Base-by-base conservation (phyloP, 108 stramenopile species). In the Cyclotella kingstonii region DNA sequence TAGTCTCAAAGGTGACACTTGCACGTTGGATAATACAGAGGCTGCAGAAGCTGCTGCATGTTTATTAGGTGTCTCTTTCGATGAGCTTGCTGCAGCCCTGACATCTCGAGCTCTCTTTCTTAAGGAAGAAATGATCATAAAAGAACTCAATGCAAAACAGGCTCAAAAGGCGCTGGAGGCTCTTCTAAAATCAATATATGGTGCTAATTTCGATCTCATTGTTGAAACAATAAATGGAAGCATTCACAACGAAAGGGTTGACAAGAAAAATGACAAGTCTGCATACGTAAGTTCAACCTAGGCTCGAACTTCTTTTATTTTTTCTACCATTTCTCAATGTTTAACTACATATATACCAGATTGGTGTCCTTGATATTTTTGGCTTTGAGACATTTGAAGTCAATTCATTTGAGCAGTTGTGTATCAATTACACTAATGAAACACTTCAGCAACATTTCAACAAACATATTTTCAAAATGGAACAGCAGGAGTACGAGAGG, bases 341-440 rank as follows among this genome's bases (percentile, higher is more conserved):
- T n/a, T 40, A 15, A 40, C 15, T 40, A 15, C 39, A 15, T 40
- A 2, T 3, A n/a, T 7, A 1, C 1, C 17, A 42, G 55, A 96
- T 97, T 62, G 98, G 97, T 41, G 72, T 99, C 18, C 79, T 98
- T 12, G 97, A 97, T 70, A 98, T 99, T 63, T 98, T 97, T 72
- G 98, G 96, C 5, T 99, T 97, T 56, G 98, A 99, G 68, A 88
- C 90, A 26, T 95, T 95, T 58, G 78, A 83, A 51, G 73, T 83
- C 5, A 94, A 96, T 45, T 65, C 86, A 17, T 96, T 93, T 52
- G 95, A 92, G 60, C 90, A 95, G 52, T 76, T 96, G 7, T 93
- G 89, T 47, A 96, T 96, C 80, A 96, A 96, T 55, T 96, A 95
- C 66, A 84, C 90, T 41, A 96, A 96, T 45, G 96, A 96, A 63